A percentile compares a stretch with the other conserved stretches of the same genome.
These are phyloP conservation scores for Paramecium tetraurelia DNA, from an alignment of 73 alveolate species.

Conservation along the genomic window DNA sequence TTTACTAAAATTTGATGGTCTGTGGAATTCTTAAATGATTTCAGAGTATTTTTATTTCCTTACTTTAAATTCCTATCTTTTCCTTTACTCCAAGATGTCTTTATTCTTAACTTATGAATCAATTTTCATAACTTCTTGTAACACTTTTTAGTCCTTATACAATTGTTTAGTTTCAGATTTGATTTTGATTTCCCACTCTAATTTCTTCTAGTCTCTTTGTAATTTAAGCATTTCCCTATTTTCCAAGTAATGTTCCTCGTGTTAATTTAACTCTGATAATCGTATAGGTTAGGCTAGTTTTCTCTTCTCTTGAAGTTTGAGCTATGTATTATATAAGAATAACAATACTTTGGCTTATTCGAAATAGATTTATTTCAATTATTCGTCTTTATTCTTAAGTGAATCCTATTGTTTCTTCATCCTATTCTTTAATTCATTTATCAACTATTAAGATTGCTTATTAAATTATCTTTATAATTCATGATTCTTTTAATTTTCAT, in stretches of 20 bases:
- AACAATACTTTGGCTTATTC: background rate
- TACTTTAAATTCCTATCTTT: background rate
- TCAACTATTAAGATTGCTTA: background rate
- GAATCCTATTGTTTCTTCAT: background rate
- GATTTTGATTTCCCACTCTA: constrained; percentile 4
- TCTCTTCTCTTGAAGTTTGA: background rate
- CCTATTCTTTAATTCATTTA: background rate
- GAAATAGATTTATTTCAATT: background rate
- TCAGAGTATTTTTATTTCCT: constrained; percentile 25
- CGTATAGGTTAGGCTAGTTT: background rate
- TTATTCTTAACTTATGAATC: background rate
- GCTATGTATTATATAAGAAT: background rate
- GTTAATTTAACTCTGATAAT: background rate
- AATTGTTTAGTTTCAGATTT: background rate
- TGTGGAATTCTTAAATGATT: constrained; percentile 5
- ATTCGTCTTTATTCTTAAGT: background rate
- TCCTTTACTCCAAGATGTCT: background rate
- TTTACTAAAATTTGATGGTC: background rate
- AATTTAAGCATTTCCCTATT: constrained; percentile 3
- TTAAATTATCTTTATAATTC: background rate
- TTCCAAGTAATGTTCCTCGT: background rate
- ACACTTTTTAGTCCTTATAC: background rate
- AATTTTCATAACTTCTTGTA: background rate
- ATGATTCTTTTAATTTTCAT: background rate
- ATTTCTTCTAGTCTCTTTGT: constrained; percentile 17